These are phyloP conservation scores for Fagopyrum tataricum DNA, from an alignment of 148 eudicot genomes.

Conservation along the genomic window DNA sequence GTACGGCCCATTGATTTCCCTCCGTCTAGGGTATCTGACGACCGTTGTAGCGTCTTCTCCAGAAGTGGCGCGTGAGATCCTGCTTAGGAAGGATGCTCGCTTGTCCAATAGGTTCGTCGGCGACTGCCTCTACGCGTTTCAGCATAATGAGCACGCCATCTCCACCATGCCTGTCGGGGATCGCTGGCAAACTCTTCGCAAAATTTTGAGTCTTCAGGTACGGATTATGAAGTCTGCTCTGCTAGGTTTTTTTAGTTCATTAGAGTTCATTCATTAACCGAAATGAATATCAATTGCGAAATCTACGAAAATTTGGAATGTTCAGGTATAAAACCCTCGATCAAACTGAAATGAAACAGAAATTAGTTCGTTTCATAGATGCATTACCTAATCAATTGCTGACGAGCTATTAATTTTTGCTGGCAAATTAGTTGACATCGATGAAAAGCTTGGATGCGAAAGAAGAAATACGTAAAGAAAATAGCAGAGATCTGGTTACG, in stretches of 20 bases:
- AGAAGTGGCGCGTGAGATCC: constrained; percentile 1
- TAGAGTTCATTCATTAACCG: background rate
- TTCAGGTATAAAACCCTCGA: too few relatives aligned
- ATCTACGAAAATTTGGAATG: too few relatives aligned
- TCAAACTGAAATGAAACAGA: background rate
- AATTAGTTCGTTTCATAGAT: background rate
- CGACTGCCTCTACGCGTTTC: background rate
- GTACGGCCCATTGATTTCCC: constrained; percentile 8
- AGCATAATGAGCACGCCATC: background rate
- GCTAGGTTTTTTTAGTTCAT: background rate
- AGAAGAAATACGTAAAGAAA: background rate
- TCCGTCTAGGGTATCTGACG: constrained; percentile 7
- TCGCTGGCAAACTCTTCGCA: constrained; percentile 8
- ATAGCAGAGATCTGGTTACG: constrained; percentile 1
- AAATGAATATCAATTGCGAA: too few relatives aligned
- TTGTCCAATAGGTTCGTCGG: constrained; percentile 12
- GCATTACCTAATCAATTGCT: background rate
- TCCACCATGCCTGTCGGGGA: background rate
- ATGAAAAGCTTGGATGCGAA: constrained; percentile 7
- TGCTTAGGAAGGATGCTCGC: constrained; percentile 6
- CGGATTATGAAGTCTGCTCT: background rate
- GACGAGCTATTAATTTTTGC: background rate
- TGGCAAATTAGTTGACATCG: background rate
- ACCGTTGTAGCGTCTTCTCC: constrained; percentile 9
- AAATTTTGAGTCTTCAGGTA: constrained; percentile 6